Percentiles rank a stretch among this genome's conserved stretches.
phyloP scores from a whole-genome alignment of 148 eudicot genomes.

The Chenopodium quinoa region DNA sequence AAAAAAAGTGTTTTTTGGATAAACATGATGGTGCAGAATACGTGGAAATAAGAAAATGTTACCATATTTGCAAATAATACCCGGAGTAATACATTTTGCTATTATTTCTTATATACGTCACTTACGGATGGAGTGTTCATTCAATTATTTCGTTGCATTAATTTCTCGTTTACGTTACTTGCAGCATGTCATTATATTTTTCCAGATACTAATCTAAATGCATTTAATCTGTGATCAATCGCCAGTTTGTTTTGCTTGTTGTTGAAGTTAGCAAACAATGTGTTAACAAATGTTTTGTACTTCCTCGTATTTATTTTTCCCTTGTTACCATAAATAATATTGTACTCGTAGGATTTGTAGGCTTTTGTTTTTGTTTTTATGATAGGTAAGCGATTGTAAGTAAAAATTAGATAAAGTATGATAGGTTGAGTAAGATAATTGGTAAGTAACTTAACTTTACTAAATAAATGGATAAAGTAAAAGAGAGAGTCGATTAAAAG shows the following conservation, averaged over 20 bases:
- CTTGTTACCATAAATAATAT: no score
- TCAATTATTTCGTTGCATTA: not conserved
- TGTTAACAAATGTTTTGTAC: not conserved
- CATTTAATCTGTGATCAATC: not conserved
- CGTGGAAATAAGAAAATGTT: not conserved
- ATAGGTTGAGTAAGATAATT: no score
- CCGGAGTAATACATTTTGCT: not conserved
- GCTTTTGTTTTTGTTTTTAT: no score
- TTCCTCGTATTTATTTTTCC: no score
- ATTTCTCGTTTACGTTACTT: not conserved
- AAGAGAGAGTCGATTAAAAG: no score
- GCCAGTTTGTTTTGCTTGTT: not conserved
- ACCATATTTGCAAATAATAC: not conserved
- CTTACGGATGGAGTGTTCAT: not conserved
- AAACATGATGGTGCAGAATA: not conserved
- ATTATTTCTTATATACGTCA: not conserved
- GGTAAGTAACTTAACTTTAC: no score
- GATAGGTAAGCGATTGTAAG: no score
- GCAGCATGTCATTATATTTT: not conserved
- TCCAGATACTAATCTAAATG: not conserved
- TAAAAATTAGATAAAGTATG: no score
- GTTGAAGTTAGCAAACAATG: not conserved
- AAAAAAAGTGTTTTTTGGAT: not conserved
- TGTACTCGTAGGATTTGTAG: no score
- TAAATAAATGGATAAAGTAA: no score